Conservation (phyloP, 345 rosid species). For the Chamaenerion angustifolium region DNA sequence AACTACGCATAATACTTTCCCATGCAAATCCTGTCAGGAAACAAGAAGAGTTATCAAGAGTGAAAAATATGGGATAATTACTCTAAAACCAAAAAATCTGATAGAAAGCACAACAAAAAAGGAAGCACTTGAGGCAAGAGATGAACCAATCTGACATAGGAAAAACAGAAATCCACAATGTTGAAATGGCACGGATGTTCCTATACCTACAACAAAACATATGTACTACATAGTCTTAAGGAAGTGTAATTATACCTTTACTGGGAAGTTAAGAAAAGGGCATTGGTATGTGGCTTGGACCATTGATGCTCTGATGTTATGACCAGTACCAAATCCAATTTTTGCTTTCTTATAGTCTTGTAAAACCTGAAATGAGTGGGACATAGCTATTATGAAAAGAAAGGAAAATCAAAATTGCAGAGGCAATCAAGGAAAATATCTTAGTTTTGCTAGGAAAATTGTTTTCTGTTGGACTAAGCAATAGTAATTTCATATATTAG, state of each 20-base stretch:
- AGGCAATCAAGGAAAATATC: neutral
- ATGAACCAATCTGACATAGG: too few species aligned
- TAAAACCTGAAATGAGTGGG: slow-evolving; percentile 40
- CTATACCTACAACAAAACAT: too few species aligned
- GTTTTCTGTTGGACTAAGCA: neutral
- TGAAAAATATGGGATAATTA: neutral
- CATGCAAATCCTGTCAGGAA: slow-evolving; percentile 38
- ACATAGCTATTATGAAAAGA: slow-evolving; percentile 7
- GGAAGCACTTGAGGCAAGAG: neutral
- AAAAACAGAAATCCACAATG: too few species aligned
- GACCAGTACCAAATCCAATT: slow-evolving; percentile 87
- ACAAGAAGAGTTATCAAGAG: slow-evolving; percentile 4
- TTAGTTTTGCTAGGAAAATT: neutral
- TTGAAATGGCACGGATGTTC: too few species aligned
- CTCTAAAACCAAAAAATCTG: neutral
- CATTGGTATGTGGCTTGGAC: slow-evolving; percentile 59
- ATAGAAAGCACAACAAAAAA: neutral
- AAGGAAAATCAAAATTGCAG: neutral
- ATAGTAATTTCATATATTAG: neutral
- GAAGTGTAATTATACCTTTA: slow-evolving; percentile 34
- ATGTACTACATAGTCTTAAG: neutral
- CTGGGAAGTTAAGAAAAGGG: slow-evolving; percentile 62
- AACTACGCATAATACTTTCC: slow-evolving; percentile 45
- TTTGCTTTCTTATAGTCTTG: slow-evolving; percentile 53
- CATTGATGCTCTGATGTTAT: slow-evolving; percentile 44